Base-by-base conservation (phyloP, 495 filamentous ascomycete genomes). In the Aspergillus olivimuriae region DNA sequence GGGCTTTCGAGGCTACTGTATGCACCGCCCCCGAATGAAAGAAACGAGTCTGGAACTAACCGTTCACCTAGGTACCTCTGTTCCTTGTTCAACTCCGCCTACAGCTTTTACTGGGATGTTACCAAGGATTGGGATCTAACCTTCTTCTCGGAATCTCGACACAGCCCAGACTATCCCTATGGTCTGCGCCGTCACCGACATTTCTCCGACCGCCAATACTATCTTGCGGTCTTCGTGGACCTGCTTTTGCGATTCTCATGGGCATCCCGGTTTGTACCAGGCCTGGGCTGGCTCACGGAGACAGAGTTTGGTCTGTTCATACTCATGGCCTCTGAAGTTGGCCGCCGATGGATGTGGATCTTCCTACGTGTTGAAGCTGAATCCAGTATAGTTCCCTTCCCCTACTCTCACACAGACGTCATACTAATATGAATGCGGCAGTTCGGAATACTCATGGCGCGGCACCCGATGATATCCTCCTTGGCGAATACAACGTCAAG, bases 71-170 rank as follows among this genome's bases (percentile, higher is more conserved):
- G 78, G 58, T 65, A 78, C 20, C 54, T 80, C 39, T 74, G 80
- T 34, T 84, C 85, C 19, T 71, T 84, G 23, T 48, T 92, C 39
- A 98, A 97, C 56, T 87, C 84, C 9, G 68, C 82, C 44, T 98
- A 95, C 65, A 89, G 86, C 24, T 96, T 96, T 74, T 98, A 91
- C 72, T 98, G 92, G 92, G 92, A 98, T 59, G 81, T 97, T 16
- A 78, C 87, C 34, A 89, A 87, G 68, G 92, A 98, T 70, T 98
- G 92, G 92, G 92, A 97, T 52, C 72, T 98, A 31, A 84, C 81
- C 0, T 74, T 97, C n/a, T 86, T 97, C 53, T 65, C 77, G 7
- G 43, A 64, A 0, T 51, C 63, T 4, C 60, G 70, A 17, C 67
- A 69, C 24, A 68, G 75, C 22, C 73, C 69, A 5, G 77, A 83